These are phyloP conservation scores for Aphelidium insulamus DNA, from an alignment of 371 early-diverging fungal genomes.

Conservation along the genomic window DNA sequence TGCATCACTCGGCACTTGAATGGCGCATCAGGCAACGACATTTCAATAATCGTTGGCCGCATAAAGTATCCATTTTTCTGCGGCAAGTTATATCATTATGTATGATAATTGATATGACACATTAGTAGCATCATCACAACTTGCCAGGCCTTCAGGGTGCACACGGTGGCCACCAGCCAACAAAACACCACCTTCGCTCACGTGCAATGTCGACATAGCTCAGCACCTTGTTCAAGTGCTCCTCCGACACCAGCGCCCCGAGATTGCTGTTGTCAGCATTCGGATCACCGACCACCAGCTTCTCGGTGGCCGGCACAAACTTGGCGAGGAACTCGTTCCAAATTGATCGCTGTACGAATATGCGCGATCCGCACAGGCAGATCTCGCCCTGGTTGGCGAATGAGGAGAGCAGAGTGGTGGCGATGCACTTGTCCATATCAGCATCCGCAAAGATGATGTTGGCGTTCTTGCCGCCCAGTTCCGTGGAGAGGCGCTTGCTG, in stretches of 20 bases:
- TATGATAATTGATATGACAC: too few species aligned
- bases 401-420: constrained; percentile 22
- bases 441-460: constrained; percentile 45
- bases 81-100: too few species aligned
- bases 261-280: constrained; percentile 16
- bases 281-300: constrained; percentile 42
- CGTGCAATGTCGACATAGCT: constrained; percentile 35
- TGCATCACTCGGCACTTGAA: too few species aligned
- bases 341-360: constrained; percentile 37
- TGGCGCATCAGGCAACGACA: too few species aligned
- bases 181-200: constrained; percentile 15
- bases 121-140: too few species aligned
- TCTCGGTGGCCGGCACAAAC: constrained; percentile 13
- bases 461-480: constrained; percentile 59
- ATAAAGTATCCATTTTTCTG: too few species aligned
- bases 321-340: constrained; percentile 27
- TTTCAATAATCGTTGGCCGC: too few species aligned
- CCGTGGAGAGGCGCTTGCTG: constrained; percentile 47
- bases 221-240: constrained; percentile 40
- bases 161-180: constrained; percentile 4
- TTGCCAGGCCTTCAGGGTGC: constrained; percentile 2
- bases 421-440: constrained; percentile 31
- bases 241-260: constrained; percentile 33
- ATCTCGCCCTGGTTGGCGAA: constrained; percentile 57
- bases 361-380: constrained; percentile 32